Evolutionary conservation across 2,329 filamentous ascomycete species (phyloP), one percentile per base, ranked within the genome.

Genomic region (Ophiostoma sp.): DNA sequence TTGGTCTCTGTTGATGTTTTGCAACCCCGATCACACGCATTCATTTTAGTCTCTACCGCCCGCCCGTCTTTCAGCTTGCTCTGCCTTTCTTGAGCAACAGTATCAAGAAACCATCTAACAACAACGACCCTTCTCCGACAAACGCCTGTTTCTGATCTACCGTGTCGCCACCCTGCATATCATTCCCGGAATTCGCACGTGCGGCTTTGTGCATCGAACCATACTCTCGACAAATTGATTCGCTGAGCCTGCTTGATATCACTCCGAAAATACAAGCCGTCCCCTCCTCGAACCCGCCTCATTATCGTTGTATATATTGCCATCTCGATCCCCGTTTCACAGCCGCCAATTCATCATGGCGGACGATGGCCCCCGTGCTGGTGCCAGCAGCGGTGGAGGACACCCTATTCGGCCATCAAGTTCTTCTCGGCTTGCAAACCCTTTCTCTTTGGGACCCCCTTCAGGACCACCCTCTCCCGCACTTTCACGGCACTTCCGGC

Each of bases 391-490:
- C 20, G 60, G 52, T 54, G 64, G 44, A n/a, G 41, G n/a, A 54
- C 31, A 31, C 27, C 57, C 35, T 13, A 23, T 39, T 48, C 20
- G 39, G 6, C 36, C 65, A 11, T 48, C 36, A 3, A 67, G 65
- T 23, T 67, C 65, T 8, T 41, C 65, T 15, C n/a, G 39, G n/a
- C 70, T 57, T 13, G 33, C n/a, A 11, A 35, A 15, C 41, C 20
- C 15, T 44, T 67, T 67, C 2, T 31, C 44, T 39, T 60, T 67
- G 3, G 62, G 64, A 2, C 75, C 74, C 68, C 72, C 74, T 39
- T 78, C 77, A 20, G 73, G 76, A 2, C 77, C 77, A 4, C 73
- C 74, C n/a, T 78, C 77, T 4, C 77, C 77, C 6, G 75, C 75
- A n/a, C 67, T 72, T 15, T 69, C 72, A 1, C 73, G 73, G 4